Percentiles rank a stretch among this genome's conserved stretches.
These are phyloP conservation scores for Aspergillus aculeatus DNA, from an alignment of 2,329 filamentous ascomycete genomes.

Conservation along the genomic window DNA sequence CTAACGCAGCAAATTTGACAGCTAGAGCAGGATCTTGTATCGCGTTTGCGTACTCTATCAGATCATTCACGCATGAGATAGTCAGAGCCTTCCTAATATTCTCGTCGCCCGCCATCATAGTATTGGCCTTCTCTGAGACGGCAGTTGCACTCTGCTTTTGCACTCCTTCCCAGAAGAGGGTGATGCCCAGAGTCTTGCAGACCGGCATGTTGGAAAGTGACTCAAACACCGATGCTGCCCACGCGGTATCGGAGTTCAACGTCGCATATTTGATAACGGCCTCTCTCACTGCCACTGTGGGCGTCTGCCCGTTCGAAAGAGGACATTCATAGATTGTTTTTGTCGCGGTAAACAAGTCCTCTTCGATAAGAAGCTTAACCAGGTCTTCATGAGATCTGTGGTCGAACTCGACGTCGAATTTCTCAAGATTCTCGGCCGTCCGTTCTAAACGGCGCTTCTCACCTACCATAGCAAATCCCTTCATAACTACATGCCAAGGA, in stretches of 20 bases:
- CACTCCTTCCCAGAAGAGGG: conserved; percentile 73
- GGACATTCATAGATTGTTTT: conserved; percentile 66
- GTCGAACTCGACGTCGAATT: conserved; percentile 51
- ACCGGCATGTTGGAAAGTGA: conserved; percentile 44
- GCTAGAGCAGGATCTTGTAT: conserved; percentile 68
- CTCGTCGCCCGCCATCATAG: conserved; percentile 56
- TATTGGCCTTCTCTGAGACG: conserved; percentile 68
- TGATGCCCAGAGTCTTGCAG: conserved; percentile 66
- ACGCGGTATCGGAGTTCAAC: conserved; percentile 59
- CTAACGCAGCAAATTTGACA: conserved; percentile 69
- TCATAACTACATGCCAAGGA: conserved; percentile 54
- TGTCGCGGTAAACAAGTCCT: conserved; percentile 59
- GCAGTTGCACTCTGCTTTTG: conserved; percentile 70
- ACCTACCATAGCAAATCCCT: conserved; percentile 61
- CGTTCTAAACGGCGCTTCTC: conserved; percentile 58
- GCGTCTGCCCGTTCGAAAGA: conserved; percentile 42
- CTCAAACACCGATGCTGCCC: conserved; percentile 62
- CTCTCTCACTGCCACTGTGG: conserved; percentile 50
- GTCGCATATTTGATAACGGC: conserved; percentile 62
- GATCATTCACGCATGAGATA: conserved; percentile 70
- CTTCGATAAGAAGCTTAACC: conserved; percentile 61
- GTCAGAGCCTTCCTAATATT: conserved; percentile 56
- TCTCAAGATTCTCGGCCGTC: conserved; percentile 54
- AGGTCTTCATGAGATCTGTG: conserved; percentile 50
- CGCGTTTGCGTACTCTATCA: conserved; percentile 72